Percentiles rank a stretch among this genome's conserved stretches.
These are phyloP conservation scores for Hirschfeldia incana DNA, from an alignment of 345 rosid species.

Conservation along the genomic window DNA sequence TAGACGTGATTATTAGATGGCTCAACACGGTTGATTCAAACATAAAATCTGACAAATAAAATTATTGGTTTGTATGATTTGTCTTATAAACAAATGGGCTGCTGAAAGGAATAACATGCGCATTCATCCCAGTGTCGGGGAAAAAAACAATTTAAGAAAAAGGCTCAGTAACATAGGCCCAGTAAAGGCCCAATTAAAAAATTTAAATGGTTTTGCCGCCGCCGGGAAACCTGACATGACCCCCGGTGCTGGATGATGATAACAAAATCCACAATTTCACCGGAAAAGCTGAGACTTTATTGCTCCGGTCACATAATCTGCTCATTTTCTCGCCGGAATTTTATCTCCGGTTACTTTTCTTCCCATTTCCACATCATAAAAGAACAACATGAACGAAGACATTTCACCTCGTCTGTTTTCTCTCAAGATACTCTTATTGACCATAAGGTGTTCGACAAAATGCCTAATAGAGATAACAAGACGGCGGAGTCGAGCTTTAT, in stretches of 20 bases:
- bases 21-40: neutral
- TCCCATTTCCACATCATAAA: neutral
- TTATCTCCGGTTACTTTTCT: neutral
- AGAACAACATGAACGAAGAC: conserved; percentile 22
- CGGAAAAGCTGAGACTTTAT: neutral
- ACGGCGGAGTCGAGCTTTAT: conserved; percentile 12
- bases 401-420: neutral
- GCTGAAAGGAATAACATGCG: neutral
- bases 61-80: neutral
- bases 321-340: neutral
- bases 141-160: neutral
- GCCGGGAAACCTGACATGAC: neutral
- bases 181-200: neutral
- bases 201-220: neutral
- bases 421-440: conserved; percentile 29
- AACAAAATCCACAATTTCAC: neutral
- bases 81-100: neutral
- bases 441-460: conserved; percentile 46
- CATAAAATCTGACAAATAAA: neutral
- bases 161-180: neutral
- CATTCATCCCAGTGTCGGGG: neutral
- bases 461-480: conserved; percentile 39
- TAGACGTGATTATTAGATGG: too few species aligned
- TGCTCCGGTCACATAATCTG: neutral
- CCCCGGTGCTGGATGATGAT: conserved; percentile 24